Conservation (phyloP, 106 monocot species). For the Iris macrosiphon region DNA sequence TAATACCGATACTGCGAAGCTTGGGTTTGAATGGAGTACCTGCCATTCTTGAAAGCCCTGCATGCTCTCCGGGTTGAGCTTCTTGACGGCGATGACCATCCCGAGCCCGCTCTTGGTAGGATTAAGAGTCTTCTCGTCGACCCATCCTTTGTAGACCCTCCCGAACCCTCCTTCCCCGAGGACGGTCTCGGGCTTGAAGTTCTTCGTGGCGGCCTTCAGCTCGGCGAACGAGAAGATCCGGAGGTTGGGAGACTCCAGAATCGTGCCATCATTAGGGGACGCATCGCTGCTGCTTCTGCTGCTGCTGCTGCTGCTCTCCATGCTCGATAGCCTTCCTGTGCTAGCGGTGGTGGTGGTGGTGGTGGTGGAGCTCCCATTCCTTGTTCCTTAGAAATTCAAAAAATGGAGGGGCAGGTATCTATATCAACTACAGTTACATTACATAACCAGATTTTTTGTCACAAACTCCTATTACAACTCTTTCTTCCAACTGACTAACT, state of each 20-base stretch:
- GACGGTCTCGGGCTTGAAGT: slow-evolving; percentile 51
- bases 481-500: no score
- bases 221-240: slow-evolving; percentile 58
- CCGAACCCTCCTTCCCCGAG: slow-evolving; percentile 85
- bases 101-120: slow-evolving; percentile 42
- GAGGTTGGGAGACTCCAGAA: slow-evolving; percentile 43
- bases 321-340: slow-evolving; percentile 4
- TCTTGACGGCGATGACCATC: slow-evolving; percentile 63
- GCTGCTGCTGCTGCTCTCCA: slow-evolving; percentile 6
- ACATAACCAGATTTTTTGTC: no score
- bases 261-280: slow-evolving; percentile 25
- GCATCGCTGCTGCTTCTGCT: background rate
- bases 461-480: no score
- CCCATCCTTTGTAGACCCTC: slow-evolving; percentile 74
- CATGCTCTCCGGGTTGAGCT: slow-evolving; percentile 50
- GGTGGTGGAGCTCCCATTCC: background rate
- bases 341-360: no score
- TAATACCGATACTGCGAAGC: no score
- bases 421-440: no score
- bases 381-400: no score
- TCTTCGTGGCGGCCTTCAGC: slow-evolving; percentile 50
- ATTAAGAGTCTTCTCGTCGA: slow-evolving; percentile 53
- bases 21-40: no score
- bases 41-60: slow-evolving; percentile 83
- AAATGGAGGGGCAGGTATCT: background rate